phyloP scores from a whole-genome alignment of 441 rosid species.

The Breynia disticha region DNA sequence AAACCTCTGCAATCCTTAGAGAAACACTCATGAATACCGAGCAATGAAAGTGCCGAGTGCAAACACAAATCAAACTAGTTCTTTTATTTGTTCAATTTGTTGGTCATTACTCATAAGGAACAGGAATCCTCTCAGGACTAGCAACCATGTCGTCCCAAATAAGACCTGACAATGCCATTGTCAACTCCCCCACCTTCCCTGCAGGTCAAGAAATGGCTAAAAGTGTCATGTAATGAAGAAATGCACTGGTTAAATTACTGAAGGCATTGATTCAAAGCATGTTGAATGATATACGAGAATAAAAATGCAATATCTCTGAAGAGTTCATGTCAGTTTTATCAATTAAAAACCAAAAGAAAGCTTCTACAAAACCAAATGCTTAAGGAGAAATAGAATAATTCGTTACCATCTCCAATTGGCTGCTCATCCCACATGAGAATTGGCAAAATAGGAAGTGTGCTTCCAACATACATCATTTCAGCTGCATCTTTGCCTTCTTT shows the following conservation, averaged over 20 bases:
- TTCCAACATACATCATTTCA: constrained; percentile 64
- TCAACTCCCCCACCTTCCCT: constrained; percentile 61
- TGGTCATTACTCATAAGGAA: constrained; percentile 25
- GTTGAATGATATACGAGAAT: background rate
- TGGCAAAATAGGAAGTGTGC: constrained; percentile 58
- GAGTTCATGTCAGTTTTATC: background rate
- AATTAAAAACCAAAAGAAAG: background rate
- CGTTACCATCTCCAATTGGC: constrained; percentile 54
- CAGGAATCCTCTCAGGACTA: constrained; percentile 36
- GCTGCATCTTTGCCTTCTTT: constrained; percentile 42
- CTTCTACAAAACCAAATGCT: background rate
- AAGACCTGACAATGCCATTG: constrained; percentile 57
- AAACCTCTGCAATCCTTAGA: too few species aligned
- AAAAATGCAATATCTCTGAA: background rate
- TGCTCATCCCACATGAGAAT: constrained; percentile 54
- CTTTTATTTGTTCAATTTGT: too few species aligned
- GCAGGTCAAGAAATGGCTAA: background rate
- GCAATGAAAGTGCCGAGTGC: too few species aligned
- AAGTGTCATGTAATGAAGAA: too few species aligned
- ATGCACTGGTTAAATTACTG: too few species aligned
- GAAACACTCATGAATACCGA: too few species aligned
- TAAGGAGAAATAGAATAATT: background rate
- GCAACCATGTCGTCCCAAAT: constrained; percentile 68
- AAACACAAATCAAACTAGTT: too few species aligned
- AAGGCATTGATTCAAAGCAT: too few species aligned